Conservation (phyloP, 306 rosid genomes). For the Cercis canadensis region DNA sequence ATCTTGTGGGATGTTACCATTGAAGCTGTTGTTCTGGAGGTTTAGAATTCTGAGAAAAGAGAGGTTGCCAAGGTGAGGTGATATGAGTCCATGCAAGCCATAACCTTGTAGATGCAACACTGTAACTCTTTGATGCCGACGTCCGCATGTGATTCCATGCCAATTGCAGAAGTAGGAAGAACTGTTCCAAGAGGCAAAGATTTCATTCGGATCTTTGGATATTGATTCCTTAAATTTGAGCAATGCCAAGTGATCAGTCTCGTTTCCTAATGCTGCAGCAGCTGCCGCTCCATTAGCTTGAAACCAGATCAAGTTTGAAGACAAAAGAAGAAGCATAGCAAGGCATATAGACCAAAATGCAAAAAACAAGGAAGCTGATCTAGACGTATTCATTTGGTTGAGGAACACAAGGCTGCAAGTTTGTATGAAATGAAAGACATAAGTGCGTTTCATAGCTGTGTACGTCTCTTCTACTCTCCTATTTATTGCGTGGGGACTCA, state of each 20-base stretch:
- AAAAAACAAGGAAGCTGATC: neutral
- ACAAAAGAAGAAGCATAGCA: too few relatives aligned
- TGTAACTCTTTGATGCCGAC: slow-evolving; percentile 14
- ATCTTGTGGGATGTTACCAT: neutral
- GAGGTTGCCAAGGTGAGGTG: neutral
- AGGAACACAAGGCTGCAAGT: too few relatives aligned
- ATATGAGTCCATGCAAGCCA: neutral
- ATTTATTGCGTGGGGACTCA: too few relatives aligned
- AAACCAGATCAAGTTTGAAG: too few relatives aligned
- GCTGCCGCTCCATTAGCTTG: too few relatives aligned
- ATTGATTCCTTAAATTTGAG: slow-evolving; percentile 29
- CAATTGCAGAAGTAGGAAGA: slow-evolving; percentile 29
- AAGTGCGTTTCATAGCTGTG: too few relatives aligned
- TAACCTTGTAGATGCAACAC: neutral
- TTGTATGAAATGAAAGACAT: too few relatives aligned
- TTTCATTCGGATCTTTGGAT: neutral
- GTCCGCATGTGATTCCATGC: neutral
- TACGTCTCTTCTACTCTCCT: too few relatives aligned
- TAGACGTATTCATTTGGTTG: slow-evolving; percentile 40
- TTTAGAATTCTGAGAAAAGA: neutral
- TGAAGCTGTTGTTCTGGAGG: neutral
- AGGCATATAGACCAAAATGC: neutral
- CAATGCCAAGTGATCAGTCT: slow-evolving; percentile 17
- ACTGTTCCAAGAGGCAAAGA: slow-evolving; percentile 32
- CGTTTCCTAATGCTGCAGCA: neutral